Evolutionary conservation across 768 basidiomycete species (phyloP).

Genomic region (Tulasnella sp.): DNA sequence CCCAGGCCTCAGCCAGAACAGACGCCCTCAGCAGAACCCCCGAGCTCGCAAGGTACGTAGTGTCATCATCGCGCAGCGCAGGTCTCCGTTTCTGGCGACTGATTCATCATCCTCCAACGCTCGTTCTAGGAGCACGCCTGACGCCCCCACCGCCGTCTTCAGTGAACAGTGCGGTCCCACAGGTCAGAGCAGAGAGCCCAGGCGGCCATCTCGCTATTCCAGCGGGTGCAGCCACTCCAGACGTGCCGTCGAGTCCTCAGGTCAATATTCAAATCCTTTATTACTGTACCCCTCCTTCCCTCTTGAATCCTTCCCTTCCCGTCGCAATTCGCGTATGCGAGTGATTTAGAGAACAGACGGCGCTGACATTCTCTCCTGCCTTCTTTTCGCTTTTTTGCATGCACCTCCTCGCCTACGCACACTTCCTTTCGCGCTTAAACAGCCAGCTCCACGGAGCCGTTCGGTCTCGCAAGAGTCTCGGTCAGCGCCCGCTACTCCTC

Average conservation of each 20-base stretch:
- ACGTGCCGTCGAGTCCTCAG: neutral
- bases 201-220: slow-evolving; percentile 24
- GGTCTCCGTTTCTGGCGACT: neutral
- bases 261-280: slow-evolving; percentile 14
- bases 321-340: neutral
- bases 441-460: slow-evolving; percentile 10
- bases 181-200: slow-evolving; percentile 15
- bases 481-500: slow-evolving; percentile 23
- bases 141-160: slow-evolving; percentile 10
- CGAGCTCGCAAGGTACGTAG: neutral
- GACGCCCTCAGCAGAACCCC: neutral
- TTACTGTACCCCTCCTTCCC: neutral
- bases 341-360: neutral
- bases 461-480: slow-evolving; percentile 16
- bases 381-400: neutral
- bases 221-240: neutral
- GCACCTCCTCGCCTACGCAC: neutral
- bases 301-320: neutral
- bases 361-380: neutral
- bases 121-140: slow-evolving; percentile 9
- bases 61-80: neutral
- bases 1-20: neutral
- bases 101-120: neutral
- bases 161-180: slow-evolving; percentile 10
- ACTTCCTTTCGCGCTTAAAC: neutral